phyloP scores from a whole-genome alignment of 768 basidiomycete genomes.

The Chalciporus chontae region DNA sequence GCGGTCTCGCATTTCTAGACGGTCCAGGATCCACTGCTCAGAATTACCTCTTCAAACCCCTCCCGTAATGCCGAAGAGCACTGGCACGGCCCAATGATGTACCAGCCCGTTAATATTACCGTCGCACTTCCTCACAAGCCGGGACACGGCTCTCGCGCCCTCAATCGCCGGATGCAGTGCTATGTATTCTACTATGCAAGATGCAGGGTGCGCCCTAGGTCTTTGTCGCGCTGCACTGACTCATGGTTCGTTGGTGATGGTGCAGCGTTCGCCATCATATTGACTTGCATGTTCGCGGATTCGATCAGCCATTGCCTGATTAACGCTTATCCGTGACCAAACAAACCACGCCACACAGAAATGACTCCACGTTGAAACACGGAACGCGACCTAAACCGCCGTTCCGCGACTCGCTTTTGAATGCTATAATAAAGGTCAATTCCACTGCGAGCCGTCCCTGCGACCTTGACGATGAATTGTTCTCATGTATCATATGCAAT shows the following conservation, averaged over 20 bases:
- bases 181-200: not conserved
- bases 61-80: slow-evolving; percentile 1
- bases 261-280: slow-evolving; percentile 1
- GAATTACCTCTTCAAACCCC: slow-evolving; percentile 3
- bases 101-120: slow-evolving; percentile 21
- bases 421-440: slow-evolving; percentile 10
- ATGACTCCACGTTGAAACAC: slow-evolving; percentile 9
- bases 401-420: slow-evolving; percentile 5
- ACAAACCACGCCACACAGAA: slow-evolving; percentile 25
- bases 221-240: not conserved
- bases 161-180: slow-evolving; percentile 20
- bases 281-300: slow-evolving; percentile 7
- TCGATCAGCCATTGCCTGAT: slow-evolving; percentile 23
- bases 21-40: not conserved
- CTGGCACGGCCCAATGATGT: slow-evolving; percentile 8
- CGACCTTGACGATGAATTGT: slow-evolving; percentile 21
- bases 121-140: slow-evolving; percentile 14
- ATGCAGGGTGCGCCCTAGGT: slow-evolving; percentile 11
- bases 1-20: slow-evolving; percentile 9
- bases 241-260: slow-evolving; percentile 2
- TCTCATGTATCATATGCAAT: slow-evolving; percentile 29
- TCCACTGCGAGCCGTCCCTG: slow-evolving; percentile 17
- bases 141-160: slow-evolving; percentile 15
- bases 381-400: not conserved
- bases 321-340: slow-evolving; percentile 31